Conservation (phyloP, 2,329 filamentous ascomycete genomes). For the Hypomyces rosellus region DNA sequence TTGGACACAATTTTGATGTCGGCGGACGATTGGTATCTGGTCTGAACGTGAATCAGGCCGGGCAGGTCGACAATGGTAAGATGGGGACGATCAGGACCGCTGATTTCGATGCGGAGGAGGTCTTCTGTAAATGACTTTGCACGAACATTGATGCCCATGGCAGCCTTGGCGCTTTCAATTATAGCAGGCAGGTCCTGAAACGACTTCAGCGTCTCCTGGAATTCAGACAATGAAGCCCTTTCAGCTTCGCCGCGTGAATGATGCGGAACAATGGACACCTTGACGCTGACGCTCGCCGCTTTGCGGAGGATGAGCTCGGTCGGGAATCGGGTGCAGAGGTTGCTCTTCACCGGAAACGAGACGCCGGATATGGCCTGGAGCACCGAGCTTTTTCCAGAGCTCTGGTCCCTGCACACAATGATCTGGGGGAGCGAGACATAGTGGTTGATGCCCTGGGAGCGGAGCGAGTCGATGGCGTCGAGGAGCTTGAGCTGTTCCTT, state of each 20-base stretch:
- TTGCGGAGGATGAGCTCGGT: slow-evolving; percentile 47
- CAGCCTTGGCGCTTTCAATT: slow-evolving; percentile 33
- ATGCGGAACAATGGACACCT: slow-evolving; percentile 17
- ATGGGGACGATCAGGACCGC: slow-evolving; percentile 21
- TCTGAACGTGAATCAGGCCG: slow-evolving; percentile 34
- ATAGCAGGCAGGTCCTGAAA: slow-evolving; percentile 19
- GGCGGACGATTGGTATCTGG: slow-evolving; percentile 26
- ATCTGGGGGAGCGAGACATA: slow-evolving; percentile 38
- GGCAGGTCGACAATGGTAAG: slow-evolving; percentile 44
- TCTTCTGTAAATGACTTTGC: slow-evolving; percentile 35
- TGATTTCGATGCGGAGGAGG: slow-evolving; percentile 20
- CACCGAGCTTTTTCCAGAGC: slow-evolving; percentile 51
- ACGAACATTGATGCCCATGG: slow-evolving; percentile 42
- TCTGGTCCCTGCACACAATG: slow-evolving; percentile 51
- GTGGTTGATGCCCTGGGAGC: slow-evolving; percentile 28
- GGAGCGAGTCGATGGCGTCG: slow-evolving; percentile 30
- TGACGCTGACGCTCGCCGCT: slow-evolving; percentile 12
- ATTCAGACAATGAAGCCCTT: slow-evolving; percentile 5
- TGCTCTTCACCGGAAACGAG: slow-evolving; percentile 45
- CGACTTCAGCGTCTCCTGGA: slow-evolving; percentile 2
- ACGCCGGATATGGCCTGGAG: slow-evolving; percentile 52
- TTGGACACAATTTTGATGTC: slow-evolving; percentile 28
- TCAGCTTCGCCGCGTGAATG: slow-evolving; percentile 4
- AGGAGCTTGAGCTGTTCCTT: slow-evolving; percentile 21
- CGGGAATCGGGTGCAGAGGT: slow-evolving; percentile 49